Conservation (phyloP, 176 grass and related monocot species). For the Tillandsia leiboldiana region DNA sequence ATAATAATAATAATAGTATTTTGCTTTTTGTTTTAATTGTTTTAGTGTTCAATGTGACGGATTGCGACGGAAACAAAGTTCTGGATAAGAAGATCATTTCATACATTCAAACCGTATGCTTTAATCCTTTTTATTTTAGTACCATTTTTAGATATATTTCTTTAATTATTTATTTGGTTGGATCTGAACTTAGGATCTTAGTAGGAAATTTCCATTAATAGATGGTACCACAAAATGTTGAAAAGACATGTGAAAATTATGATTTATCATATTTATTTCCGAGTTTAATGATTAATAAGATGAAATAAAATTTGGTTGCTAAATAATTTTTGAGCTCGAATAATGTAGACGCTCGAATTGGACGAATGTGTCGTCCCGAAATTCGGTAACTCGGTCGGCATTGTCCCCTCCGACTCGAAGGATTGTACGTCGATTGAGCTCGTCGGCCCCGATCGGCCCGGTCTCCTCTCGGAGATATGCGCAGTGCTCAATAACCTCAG, state of each 20-base stretch:
- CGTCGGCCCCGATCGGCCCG: conserved; percentile 58
- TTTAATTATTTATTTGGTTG: background rate
- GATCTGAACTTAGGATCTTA: background rate
- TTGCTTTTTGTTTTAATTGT: background rate
- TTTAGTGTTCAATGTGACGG: conserved; percentile 81
- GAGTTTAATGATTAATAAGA: no score
- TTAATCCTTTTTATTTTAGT: no score
- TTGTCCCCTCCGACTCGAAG: conserved; percentile 37
- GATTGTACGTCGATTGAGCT: conserved; percentile 76
- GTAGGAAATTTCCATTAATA: no score
- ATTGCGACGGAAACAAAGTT: conserved; percentile 59
- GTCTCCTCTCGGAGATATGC: conserved; percentile 77
- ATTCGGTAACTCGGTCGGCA: conserved; percentile 43
- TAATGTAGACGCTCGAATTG: conserved; percentile 49
- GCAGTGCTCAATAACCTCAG: conserved; percentile 45
- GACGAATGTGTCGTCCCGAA: conserved; percentile 56
- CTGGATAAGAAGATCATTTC: conserved; percentile 44
- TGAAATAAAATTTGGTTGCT: no score
- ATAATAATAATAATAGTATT: no score
- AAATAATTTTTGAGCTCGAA: background rate
- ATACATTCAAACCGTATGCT: conserved; percentile 50
- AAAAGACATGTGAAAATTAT: no score
- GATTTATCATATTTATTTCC: no score
- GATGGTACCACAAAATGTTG: no score
- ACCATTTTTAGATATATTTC: no score